Conservation (phyloP, 331 rosid species). For the Spiraea crenata region DNA sequence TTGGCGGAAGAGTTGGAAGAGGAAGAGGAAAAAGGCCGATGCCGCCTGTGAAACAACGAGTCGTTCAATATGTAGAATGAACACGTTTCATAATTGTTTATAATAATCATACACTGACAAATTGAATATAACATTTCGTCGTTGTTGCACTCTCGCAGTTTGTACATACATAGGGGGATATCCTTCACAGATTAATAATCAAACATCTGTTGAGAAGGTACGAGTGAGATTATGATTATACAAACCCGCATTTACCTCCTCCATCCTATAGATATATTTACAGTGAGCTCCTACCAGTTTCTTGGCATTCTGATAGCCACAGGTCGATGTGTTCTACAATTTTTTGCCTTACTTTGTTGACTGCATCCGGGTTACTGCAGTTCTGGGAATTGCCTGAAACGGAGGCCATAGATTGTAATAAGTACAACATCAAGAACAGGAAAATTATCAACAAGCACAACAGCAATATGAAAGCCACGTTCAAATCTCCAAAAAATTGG, state of each 20-base stretch:
- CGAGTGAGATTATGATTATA: conserved; percentile 13
- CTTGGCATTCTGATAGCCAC: conserved; percentile 74
- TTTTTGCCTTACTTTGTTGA: conserved; percentile 75
- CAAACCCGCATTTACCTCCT: background rate
- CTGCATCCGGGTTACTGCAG: conserved; percentile 82
- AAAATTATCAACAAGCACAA: background rate
- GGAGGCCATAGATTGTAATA: conserved; percentile 13
- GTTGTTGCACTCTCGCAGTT: too few species aligned
- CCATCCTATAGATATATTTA: conserved; percentile 28
- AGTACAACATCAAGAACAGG: background rate
- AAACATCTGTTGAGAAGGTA: conserved; percentile 24
- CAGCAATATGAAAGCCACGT: background rate
- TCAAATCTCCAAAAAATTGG: background rate
- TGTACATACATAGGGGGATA: background rate
- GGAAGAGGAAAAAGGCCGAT: too few species aligned
- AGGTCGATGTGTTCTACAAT: conserved; percentile 66
- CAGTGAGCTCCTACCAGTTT: conserved; percentile 27
- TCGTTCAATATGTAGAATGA: background rate
- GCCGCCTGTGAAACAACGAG: background rate
- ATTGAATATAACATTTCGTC: too few species aligned
- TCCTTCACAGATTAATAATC: conserved; percentile 6
- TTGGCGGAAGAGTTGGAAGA: too few species aligned
- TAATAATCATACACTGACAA: background rate
- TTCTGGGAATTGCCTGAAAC: conserved; percentile 63
- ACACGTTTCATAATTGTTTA: background rate